Conservation (phyloP, 1,284 basidiomycete species). For the Ustilago tritici region DNA sequence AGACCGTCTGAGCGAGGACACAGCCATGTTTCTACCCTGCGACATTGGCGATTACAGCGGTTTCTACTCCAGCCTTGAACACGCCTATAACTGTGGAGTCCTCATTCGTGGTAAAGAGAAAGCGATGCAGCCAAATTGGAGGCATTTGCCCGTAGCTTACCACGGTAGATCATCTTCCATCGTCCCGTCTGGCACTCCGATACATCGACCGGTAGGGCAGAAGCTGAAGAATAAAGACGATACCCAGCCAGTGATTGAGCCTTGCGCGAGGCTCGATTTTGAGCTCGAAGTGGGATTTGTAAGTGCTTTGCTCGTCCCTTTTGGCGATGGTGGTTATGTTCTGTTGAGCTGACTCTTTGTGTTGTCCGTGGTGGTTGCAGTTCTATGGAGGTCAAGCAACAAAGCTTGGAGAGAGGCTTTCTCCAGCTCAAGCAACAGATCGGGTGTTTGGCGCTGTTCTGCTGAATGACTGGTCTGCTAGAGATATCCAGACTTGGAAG, state of each 20-base stretch:
- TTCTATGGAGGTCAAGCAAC: slow-evolving; percentile 48
- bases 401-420: slow-evolving; percentile 31
- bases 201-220: slow-evolving; percentile 51
- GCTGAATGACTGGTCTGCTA: slow-evolving; percentile 60
- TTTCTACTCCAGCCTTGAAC: slow-evolving; percentile 54
- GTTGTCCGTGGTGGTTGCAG: neutral
- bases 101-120: slow-evolving; percentile 26
- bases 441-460: slow-evolving; percentile 57
- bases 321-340: neutral
- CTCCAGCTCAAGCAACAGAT: slow-evolving; percentile 29
- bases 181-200: slow-evolving; percentile 31
- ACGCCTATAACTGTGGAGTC: slow-evolving; percentile 43
- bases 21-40: slow-evolving; percentile 42
- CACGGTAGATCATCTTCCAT: slow-evolving; percentile 50
- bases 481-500: slow-evolving; percentile 55
- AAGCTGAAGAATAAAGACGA: slow-evolving; percentile 24
- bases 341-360: neutral
- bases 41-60: slow-evolving; percentile 56
- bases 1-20: neutral
- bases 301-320: neutral
- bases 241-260: slow-evolving; percentile 31
- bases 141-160: slow-evolving; percentile 54
- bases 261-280: slow-evolving; percentile 49
- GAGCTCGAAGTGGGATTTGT: slow-evolving; percentile 59
- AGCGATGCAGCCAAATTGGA: slow-evolving; percentile 38